phyloP scores from a whole-genome alignment of 2,329 filamentous ascomycete species.

The Cercospora zeina region DNA sequence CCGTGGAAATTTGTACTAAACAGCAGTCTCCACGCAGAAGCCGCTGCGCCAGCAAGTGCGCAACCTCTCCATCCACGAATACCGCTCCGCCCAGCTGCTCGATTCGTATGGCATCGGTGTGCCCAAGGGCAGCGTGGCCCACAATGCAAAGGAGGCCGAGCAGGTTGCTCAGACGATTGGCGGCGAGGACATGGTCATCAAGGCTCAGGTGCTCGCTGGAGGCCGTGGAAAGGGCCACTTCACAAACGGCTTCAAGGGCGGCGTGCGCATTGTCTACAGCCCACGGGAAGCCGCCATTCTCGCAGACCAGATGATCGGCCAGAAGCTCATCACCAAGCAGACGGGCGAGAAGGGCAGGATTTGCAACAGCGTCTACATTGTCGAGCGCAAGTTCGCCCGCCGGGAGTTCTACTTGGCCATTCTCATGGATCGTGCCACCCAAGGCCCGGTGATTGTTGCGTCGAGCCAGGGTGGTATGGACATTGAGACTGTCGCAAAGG shows the following conservation, averaged over 20 bases:
- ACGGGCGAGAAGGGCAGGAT: conserved; percentile 89
- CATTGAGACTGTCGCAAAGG: conserved; percentile 97
- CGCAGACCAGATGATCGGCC: conserved; percentile 98
- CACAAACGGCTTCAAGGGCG: conserved; percentile 97
- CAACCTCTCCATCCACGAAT: conserved; percentile 96
- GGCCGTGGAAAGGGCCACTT: conserved; percentile 97
- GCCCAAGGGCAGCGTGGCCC: conserved; percentile 84
- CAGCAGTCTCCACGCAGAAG: conserved; percentile 44
- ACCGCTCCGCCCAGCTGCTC: conserved; percentile 90
- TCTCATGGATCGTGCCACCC: conserved; percentile 92
- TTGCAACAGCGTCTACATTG: conserved; percentile 98
- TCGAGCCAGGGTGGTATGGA: conserved; percentile 99
- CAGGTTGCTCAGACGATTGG: conserved; percentile 85
- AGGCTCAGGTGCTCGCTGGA: conserved; percentile 97
- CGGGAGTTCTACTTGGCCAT: conserved; percentile 99
- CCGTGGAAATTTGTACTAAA: conserved; percentile 25
- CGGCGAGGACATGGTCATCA: conserved; percentile 96
- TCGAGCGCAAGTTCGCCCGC: conserved; percentile 98
- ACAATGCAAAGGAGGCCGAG: conserved; percentile 83
- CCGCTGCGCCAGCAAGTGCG: conserved; percentile 72
- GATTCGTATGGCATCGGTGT: conserved; percentile 90
- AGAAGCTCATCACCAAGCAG: conserved; percentile 99
- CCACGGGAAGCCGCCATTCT: conserved; percentile 95
- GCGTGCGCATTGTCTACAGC: conserved; percentile 98
- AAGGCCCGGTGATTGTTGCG: conserved; percentile 92